Evolutionary conservation across 345 rosid species (phyloP), one percentile per base, ranked within the genome.

Genomic region (Passiflora organensis): DNA sequence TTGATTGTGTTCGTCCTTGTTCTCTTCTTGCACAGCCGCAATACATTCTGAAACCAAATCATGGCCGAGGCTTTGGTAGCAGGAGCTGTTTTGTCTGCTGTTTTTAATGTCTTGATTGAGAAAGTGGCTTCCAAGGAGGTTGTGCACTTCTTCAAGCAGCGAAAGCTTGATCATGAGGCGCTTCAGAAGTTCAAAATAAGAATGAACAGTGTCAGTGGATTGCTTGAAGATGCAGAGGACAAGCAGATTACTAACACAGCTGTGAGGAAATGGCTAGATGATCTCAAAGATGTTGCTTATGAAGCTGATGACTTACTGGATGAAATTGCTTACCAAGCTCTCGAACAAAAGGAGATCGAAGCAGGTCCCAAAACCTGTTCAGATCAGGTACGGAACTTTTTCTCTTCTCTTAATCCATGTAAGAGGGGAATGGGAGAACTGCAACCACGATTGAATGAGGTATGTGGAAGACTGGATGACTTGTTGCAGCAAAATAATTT

Each of bases 381-480:
- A 16, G 47, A 2, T 51, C 0, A 10, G 21, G 11, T 32, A 6
- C 37, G 21, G 25, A 25, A 25, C 18, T 2, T 51, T 32, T 0
- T 32, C 1, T 16, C 39, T 16, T 51, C 51, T 64, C 36, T 39
- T 25, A 51, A 43, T 51, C 64, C 64, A 6, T 57, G 18, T 36
- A 15, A 41, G 10, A 28, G 25, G 43, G 43, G 61, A 6, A 12
- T 63, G 0, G 43, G 15, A 4, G 42, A 0, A 18, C 13, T 13
- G 21, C 16, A 51, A 51, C 8, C 1, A 17, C 51, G 44, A 21
- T 43, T 65, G 14, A 36, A 24, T 16, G 20, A 48, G 37, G 18
- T 65, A 2, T 21, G 18, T 51, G 63, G 58, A 6, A 65, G 46
- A n/a, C 20, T 65, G 6, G 48, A 65, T 17, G 8, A 32, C 37